Conservation (phyloP, 2,329 filamentous ascomycete species). For the Diaporthe sp. region DNA sequence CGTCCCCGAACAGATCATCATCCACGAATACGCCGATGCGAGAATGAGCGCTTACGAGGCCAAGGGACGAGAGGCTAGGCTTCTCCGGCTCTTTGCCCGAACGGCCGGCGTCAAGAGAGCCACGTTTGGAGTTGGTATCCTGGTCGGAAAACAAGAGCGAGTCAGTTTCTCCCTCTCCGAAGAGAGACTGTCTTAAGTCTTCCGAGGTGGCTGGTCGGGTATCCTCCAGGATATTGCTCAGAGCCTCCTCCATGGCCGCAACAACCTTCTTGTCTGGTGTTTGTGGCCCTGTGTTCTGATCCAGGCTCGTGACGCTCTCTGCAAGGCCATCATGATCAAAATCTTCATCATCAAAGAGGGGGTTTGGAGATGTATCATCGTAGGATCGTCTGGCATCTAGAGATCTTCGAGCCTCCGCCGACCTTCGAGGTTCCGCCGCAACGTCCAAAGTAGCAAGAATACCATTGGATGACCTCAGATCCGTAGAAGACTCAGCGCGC, state of each 20-base stretch:
- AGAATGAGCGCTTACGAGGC: slow-evolving; percentile 88
- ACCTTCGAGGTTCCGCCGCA: slow-evolving; percentile 68
- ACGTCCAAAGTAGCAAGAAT: slow-evolving; percentile 58
- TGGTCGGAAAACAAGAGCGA: slow-evolving; percentile 66
- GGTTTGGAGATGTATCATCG: slow-evolving; percentile 69
- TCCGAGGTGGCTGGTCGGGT: slow-evolving; percentile 75
- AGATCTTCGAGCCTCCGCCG: slow-evolving; percentile 50
- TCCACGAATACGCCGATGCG: slow-evolving; percentile 94
- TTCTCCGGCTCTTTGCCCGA: slow-evolving; percentile 70
- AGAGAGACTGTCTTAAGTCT: slow-evolving; percentile 76
- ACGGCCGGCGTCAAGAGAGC: slow-evolving; percentile 51
- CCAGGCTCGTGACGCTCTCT: slow-evolving; percentile 84
- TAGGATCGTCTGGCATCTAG: slow-evolving; percentile 53
- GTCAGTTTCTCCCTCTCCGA: slow-evolving; percentile 67
- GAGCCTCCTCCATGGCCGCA: slow-evolving; percentile 90
- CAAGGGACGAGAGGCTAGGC: slow-evolving; percentile 91
- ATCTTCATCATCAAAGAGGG: slow-evolving; percentile 87
- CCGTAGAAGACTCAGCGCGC: slow-evolving; percentile 63
- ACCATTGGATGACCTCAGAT: slow-evolving; percentile 56
- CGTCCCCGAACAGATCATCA: slow-evolving; percentile 92
- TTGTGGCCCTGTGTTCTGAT: slow-evolving; percentile 75
- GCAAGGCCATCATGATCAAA: slow-evolving; percentile 77
- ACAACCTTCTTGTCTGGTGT: slow-evolving; percentile 84
- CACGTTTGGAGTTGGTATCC: slow-evolving; percentile 72
- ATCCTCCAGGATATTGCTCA: slow-evolving; percentile 93